Evolutionary conservation across 2,329 filamentous ascomycete species (phyloP), one percentile per base, ranked within the genome.

Genomic region (Tolypocladium capitatum): DNA sequence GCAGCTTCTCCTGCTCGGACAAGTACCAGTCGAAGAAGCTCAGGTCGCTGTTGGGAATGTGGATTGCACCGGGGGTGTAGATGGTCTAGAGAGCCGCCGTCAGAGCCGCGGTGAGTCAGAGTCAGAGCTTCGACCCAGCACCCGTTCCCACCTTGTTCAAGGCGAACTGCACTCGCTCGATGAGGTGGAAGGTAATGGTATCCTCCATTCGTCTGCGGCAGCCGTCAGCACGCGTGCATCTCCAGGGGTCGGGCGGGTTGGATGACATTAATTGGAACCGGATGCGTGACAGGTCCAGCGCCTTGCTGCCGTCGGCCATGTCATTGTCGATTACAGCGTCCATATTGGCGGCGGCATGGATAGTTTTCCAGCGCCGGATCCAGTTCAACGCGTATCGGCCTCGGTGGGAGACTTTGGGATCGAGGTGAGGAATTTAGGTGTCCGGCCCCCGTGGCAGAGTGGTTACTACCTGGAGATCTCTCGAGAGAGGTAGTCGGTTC

Each of bases 101-200:
- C n/a, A 28, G 21, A n/a, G 33, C 34, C 13, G 24, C n/a, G 16
- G 32, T 28, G 21, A 35, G 31, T 34, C 43, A 20, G 21, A 35
- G 31, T 34, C 43, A 20, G 24, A 28, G 45, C 20, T 7, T 44
- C 16, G 54, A 18, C 11, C 7, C 16, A 14, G 16, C 38, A 24
- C 38, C 8, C 18, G 16, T 9, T 42, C 38, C 52, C 53, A 66
- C 65, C 61, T 63, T 73, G 70, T 96, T 97, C 54, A 94, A 76
- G 4, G 91, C 88, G 66, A 97, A 98, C 66, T 98, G 92, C n/a
- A 91, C 91, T 36, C 92, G 84, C 70, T 98, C 92, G 61, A 97
- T 97, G 35, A 98, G 75, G 68, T 95, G 86, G 68, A 94, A 96
- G 55, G 87, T 94, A 62, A 98, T 97, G 52, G 91, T 97, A 63